Percentiles rank a stretch among this genome's conserved stretches.
These are phyloP conservation scores for Fusarium papillatum DNA, from an alignment of 2,329 filamentous ascomycete species.

Conservation along the genomic window DNA sequence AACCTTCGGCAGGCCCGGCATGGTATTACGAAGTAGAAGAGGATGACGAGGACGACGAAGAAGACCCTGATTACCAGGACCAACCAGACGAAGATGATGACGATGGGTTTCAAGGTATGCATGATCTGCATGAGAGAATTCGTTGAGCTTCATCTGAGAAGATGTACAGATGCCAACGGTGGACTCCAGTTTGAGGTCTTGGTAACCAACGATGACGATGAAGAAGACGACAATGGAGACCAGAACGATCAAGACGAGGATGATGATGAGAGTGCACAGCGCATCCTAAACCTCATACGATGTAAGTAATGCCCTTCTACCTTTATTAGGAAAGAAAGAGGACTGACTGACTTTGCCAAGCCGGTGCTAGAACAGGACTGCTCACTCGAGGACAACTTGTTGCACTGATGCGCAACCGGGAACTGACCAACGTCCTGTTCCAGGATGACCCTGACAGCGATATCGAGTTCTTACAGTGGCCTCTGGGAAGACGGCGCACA, in stretches of 20 bases:
- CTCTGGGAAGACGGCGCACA: constrained; percentile 57
- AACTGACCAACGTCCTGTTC: constrained; percentile 53
- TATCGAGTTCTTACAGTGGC: constrained; percentile 53
- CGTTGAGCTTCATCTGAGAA: background rate
- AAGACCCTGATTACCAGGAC: constrained; percentile 42
- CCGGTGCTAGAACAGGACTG: constrained; percentile 44
- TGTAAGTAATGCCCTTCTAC: constrained; percentile 36
- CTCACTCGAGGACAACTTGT: constrained; percentile 55
- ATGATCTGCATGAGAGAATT: background rate
- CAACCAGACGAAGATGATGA: constrained; percentile 45
- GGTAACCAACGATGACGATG: constrained; percentile 28
- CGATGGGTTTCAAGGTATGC: constrained; percentile 40
- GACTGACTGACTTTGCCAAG: constrained; percentile 33
- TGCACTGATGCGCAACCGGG: constrained; percentile 54
- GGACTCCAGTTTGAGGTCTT: constrained; percentile 40
- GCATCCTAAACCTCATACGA: constrained; percentile 49
- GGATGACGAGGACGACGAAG: constrained; percentile 51
- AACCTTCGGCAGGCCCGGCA: constrained; percentile 25
- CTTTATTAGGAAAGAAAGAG: background rate
- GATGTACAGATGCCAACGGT: constrained; percentile 23
- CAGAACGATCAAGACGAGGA: constrained; percentile 39
- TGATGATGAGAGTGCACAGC: constrained; percentile 45
- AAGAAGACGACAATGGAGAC: constrained; percentile 40
- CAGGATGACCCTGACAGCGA: constrained; percentile 55
- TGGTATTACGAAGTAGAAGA: constrained; percentile 39